These are phyloP conservation scores for Aspergillus luchuensis DNA, from an alignment of 2,329 filamentous ascomycete species.

Conservation along the genomic window DNA sequence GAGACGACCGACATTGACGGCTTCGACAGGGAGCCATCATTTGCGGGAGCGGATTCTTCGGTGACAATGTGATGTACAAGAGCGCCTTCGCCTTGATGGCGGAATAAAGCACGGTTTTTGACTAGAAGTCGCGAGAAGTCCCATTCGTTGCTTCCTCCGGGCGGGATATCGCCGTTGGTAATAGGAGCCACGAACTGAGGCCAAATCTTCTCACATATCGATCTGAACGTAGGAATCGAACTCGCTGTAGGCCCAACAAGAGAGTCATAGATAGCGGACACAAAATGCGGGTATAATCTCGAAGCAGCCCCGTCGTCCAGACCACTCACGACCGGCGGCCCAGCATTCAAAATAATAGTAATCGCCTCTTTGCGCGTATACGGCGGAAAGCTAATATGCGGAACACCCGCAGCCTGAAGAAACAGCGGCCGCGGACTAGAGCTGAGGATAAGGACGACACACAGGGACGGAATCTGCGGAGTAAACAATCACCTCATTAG, in stretches of 20 bases:
- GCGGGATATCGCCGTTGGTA: conserved; percentile 61
- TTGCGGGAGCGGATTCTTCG: conserved; percentile 27
- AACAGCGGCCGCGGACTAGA: conserved; percentile 66
- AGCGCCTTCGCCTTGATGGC: conserved; percentile 48
- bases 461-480: conserved; percentile 73
- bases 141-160: conserved; percentile 56
- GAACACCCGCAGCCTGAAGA: conserved; percentile 69
- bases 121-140: conserved; percentile 83
- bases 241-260: conserved; percentile 77
- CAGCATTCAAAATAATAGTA: conserved; percentile 67
- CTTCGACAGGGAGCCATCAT: conserved; percentile 18
- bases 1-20: conserved; percentile 25
- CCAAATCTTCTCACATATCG: conserved; percentile 76
- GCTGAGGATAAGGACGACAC: conserved; percentile 74
- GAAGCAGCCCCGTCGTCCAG: conserved; percentile 31
- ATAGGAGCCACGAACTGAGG: conserved; percentile 80
- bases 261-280: conserved; percentile 82
- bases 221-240: conserved; percentile 72
- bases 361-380: conserved; percentile 82
- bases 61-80: conserved; percentile 46
- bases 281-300: conserved; percentile 66
- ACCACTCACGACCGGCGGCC: conserved; percentile 42
- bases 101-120: conserved; percentile 49
- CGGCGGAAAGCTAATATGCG: conserved; percentile 79
- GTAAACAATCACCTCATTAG: conserved; percentile 1